Evolutionary conservation across 306 rosid genomes (phyloP).

Genomic region (Dalbergia cultrata): DNA sequence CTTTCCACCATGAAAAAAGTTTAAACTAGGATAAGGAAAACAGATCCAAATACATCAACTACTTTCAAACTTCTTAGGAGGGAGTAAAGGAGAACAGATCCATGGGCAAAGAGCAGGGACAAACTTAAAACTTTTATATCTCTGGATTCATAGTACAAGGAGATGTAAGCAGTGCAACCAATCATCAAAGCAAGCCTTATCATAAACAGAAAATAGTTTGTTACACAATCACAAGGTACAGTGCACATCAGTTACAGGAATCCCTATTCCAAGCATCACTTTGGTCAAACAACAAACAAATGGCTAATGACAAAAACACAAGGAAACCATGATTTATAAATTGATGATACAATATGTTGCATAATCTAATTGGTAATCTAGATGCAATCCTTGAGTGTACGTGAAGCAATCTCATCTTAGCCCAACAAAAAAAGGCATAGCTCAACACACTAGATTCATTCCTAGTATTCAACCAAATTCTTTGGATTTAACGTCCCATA

Average conservation of each 20-base stretch:
- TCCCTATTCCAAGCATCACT: conserved; percentile 16
- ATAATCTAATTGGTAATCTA: conserved; percentile 18
- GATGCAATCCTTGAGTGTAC: conserved; percentile 32
- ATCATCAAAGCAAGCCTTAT: conserved; percentile 15
- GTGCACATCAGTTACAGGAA: neutral
- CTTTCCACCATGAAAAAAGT: conserved; percentile 22
- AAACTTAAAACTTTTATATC: conserved; percentile 5
- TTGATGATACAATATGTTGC: neutral
- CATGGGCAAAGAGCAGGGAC: neutral
- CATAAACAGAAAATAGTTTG: neutral
- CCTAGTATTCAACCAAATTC: conserved; percentile 40
- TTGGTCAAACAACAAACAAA: conserved; percentile 32
- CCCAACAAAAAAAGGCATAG: conserved; percentile 27
- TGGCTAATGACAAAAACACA: conserved; percentile 5
- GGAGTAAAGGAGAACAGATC: conserved; percentile 28
- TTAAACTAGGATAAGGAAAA: conserved; percentile 3
- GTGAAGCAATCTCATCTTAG: conserved; percentile 26
- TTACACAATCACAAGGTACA: neutral
- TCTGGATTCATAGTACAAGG: neutral
- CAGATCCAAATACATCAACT: conserved; percentile 22
- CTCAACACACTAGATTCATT: conserved; percentile 40
- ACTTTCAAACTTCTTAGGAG: conserved; percentile 31
- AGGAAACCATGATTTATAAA: neutral
- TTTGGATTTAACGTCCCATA: conserved; percentile 12
- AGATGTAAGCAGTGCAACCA: too few species aligned